A percentile compares a stretch with the other conserved stretches of the same genome.
Conservation (phyloP, 768 basidiomycete species). For the Fibroporia radiculosa region DNA sequence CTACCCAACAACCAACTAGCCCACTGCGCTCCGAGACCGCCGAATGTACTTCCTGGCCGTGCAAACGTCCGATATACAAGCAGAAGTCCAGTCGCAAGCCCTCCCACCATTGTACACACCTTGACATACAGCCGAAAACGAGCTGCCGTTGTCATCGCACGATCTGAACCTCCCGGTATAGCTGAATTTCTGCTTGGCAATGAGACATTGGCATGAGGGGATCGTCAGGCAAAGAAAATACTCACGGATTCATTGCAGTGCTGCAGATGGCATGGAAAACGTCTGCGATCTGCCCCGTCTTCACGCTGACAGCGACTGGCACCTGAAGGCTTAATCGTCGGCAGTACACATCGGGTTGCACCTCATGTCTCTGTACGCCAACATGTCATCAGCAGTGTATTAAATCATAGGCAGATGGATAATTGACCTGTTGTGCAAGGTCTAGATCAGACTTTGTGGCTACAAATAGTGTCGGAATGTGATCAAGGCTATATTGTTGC, state of each 20-base stretch:
- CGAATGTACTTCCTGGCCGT: slow-evolving; percentile 49
- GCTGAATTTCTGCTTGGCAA: slow-evolving; percentile 18
- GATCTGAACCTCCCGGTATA: slow-evolving; percentile 72
- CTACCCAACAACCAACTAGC: slow-evolving; percentile 58
- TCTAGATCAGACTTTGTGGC: slow-evolving; percentile 99
- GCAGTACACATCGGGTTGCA: slow-evolving; percentile 97
- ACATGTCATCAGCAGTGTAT: not conserved
- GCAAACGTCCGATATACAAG: slow-evolving; percentile 63
- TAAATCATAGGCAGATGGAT: not conserved
- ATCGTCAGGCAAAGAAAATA: slow-evolving; percentile 1
- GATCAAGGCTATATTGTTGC: slow-evolving; percentile 97
- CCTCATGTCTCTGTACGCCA: slow-evolving; percentile 76
- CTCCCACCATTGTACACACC: slow-evolving; percentile 65
- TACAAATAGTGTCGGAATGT: slow-evolving; percentile 93
- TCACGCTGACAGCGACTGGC: slow-evolving; percentile 90
- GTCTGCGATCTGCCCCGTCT: slow-evolving; percentile 76
- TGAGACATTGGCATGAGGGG: slow-evolving; percentile 7
- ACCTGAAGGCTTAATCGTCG: slow-evolving; percentile 83
- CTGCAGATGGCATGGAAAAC: slow-evolving; percentile 82
- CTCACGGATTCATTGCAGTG: slow-evolving; percentile 79
- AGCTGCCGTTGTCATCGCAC: slow-evolving; percentile 61
- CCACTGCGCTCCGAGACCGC: slow-evolving; percentile 54
- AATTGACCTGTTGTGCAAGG: slow-evolving; percentile 87
- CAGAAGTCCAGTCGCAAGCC: slow-evolving; percentile 63
- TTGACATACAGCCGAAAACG: slow-evolving; percentile 67